Conservation (phyloP, 768 basidiomycete genomes). For the Lentinula sp. region DNA sequence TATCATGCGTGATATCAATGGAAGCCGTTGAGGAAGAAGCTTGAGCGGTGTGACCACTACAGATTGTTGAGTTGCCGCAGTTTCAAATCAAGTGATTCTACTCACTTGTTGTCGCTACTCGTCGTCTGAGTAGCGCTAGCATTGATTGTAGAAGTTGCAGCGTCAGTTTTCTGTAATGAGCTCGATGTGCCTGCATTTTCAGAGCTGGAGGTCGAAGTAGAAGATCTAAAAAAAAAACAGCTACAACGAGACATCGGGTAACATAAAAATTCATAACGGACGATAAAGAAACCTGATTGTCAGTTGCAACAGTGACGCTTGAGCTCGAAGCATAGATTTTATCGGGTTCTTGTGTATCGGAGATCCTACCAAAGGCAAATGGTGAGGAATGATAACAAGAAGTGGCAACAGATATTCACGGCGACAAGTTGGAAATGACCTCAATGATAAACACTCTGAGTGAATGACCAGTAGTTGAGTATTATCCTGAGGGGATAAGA, state of each 20-base stretch:
- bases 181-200: background rate
- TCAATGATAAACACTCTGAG: background rate
- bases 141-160: background rate
- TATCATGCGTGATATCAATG: background rate
- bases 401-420: background rate
- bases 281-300: background rate
- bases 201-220: background rate
- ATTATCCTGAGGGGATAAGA: background rate
- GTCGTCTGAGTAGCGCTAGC: background rate
- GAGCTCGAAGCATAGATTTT: slow-evolving; percentile 1
- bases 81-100: background rate
- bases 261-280: background rate
- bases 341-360: background rate
- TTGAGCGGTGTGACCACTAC: background rate
- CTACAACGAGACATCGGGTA: background rate
- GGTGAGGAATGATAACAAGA: background rate
- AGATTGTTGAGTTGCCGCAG: background rate
- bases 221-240: background rate
- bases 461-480: background rate
- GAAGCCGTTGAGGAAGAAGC: background rate
- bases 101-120: background rate
- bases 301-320: background rate
- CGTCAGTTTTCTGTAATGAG: background rate
- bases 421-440: background rate
- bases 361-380: background rate